Conservation (phyloP, 352 stramenopile species). For the Pythium volutum region DNA sequence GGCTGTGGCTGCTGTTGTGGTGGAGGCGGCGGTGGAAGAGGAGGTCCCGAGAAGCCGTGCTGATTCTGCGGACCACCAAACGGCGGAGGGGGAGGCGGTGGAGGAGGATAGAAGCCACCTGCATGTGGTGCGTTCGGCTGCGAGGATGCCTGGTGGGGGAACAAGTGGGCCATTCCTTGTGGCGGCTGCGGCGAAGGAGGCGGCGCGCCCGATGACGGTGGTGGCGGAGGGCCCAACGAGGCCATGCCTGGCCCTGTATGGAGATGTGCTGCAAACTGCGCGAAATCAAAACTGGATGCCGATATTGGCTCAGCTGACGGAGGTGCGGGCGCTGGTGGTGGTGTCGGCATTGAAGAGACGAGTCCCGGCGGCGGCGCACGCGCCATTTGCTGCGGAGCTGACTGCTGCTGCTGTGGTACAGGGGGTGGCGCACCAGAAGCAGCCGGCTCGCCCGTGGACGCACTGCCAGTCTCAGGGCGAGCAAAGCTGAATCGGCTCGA, state of each 20-base stretch:
- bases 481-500: slow-evolving; percentile 64
- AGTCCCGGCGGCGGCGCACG: slow-evolving; percentile 9
- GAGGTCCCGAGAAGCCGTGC: slow-evolving; percentile 13
- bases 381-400: not conserved
- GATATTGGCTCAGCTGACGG: not conserved
- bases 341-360: not conserved
- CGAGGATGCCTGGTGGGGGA: slow-evolving; percentile 10
- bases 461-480: slow-evolving; percentile 11
- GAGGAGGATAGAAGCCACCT: slow-evolving; percentile 12
- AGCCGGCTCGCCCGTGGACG: not conserved
- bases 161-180: slow-evolving; percentile 18
- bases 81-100: slow-evolving; percentile 10
- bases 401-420: not conserved
- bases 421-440: not conserved
- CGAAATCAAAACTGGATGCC: slow-evolving; percentile 26
- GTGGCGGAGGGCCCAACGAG: too few relatives aligned
- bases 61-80: slow-evolving; percentile 14
- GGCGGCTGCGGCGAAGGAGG: slow-evolving; percentile 5
- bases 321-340: too few relatives aligned
- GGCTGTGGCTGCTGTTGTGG: slow-evolving; percentile 6
- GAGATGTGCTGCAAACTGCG: slow-evolving; percentile 22
- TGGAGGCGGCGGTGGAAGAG: slow-evolving; percentile 14
- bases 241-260: slow-evolving; percentile 7
- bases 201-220: too few relatives aligned
- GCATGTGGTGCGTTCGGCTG: not conserved